phyloP scores from a whole-genome alignment of 345 rosid species.

The Xanthoceras sorbifolium region DNA sequence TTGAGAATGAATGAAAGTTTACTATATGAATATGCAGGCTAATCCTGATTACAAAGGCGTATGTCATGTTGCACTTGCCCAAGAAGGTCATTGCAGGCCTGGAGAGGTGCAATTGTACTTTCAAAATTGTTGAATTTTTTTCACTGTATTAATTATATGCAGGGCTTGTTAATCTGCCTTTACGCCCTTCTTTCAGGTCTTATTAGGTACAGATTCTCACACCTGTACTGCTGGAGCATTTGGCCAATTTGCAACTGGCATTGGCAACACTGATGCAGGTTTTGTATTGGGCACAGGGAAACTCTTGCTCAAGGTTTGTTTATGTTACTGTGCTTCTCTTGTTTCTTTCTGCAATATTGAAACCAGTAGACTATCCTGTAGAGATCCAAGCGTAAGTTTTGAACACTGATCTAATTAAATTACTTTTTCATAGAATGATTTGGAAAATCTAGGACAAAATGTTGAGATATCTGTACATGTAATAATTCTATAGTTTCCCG shows the following conservation, averaged over 20 bases:
- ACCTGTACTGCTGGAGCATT: constrained; percentile 99
- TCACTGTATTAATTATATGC: background rate
- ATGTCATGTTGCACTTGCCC: constrained; percentile 96
- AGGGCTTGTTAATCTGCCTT: background rate
- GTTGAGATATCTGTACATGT: background rate
- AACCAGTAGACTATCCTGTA: background rate
- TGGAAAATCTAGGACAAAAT: background rate
- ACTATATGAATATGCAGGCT: constrained; percentile 50
- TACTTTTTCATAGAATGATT: background rate
- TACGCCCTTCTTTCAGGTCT: constrained; percentile 52
- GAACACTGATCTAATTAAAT: background rate
- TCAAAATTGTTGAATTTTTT: background rate
- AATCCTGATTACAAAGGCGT: constrained; percentile 99
- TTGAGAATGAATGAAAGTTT: constrained; percentile 7
- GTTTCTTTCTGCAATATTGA: background rate
- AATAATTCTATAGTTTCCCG: background rate
- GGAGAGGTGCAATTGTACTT: constrained; percentile 69
- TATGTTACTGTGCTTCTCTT: background rate
- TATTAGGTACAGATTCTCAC: constrained; percentile 95
- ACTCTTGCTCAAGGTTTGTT: constrained; percentile 82
- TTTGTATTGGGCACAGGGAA: constrained; percentile 94
- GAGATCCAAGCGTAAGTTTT: background rate
- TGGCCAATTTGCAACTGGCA: constrained; percentile 98
- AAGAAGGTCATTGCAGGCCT: constrained; percentile 99
- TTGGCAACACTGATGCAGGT: constrained; percentile 98